Percentiles rank a stretch among this genome's conserved stretches.
phyloP scores from a whole-genome alignment of 2,329 filamentous ascomycete species.

The Byssothecium circinans region DNA sequence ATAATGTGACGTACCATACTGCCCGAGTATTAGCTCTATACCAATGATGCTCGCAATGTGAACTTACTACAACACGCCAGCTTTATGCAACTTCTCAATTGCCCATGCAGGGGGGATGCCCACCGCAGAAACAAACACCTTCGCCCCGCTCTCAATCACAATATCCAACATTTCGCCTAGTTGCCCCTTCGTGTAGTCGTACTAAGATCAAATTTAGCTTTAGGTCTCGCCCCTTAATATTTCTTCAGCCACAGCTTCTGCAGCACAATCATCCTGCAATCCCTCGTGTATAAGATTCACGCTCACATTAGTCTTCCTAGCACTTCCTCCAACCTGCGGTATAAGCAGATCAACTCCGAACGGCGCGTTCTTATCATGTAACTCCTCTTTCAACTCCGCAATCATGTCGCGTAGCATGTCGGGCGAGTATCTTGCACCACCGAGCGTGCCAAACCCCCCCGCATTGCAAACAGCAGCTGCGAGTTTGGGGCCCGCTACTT shows the following conservation, averaged over 20 bases:
- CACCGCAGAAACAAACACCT: constrained; percentile 40
- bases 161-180: constrained; percentile 37
- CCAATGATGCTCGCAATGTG: no score
- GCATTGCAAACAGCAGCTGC: constrained; percentile 30
- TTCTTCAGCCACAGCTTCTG: background rate
- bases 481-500: constrained; percentile 24
- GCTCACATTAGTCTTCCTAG: constrained; percentile 34
- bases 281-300: background rate
- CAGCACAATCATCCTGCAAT: background rate
- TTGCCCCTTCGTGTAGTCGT: constrained; percentile 39
- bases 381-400: constrained; percentile 25
- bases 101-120: constrained; percentile 35
- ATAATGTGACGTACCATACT: no score
- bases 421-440: constrained; percentile 28
- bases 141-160: constrained; percentile 37
- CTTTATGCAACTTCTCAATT: constrained; percentile 36
- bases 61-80: constrained; percentile 27
- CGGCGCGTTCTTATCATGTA: constrained; percentile 25
- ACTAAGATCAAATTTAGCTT: constrained; percentile 8
- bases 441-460: constrained; percentile 29
- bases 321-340: constrained; percentile 38
- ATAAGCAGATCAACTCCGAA: constrained; percentile 42
- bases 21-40: no score
- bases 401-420: constrained; percentile 32
- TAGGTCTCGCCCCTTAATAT: background rate